Conservation (phyloP, 306 rosid genomes). For the Lotus japonicus region DNA sequence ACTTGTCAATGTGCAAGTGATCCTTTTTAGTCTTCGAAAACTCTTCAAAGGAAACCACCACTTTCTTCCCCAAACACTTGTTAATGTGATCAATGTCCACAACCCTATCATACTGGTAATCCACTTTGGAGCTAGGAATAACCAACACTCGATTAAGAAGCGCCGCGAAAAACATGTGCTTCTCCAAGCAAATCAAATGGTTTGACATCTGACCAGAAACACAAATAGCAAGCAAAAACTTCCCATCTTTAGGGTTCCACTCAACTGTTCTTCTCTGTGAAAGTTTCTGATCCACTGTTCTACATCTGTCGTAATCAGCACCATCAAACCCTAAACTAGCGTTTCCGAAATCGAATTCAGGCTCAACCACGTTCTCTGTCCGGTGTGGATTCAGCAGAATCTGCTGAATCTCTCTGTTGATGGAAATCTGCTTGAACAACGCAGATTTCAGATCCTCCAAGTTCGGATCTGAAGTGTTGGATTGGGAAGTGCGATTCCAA, state of each 20-base stretch:
- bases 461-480: neutral
- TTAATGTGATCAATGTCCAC: conserved; percentile 75
- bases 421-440: conserved; percentile 51
- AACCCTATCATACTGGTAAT: conserved; percentile 63
- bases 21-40: conserved; percentile 56
- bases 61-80: conserved; percentile 77
- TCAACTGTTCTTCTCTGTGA: conserved; percentile 56
- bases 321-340: conserved; percentile 26
- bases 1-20: conserved; percentile 62
- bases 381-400: conserved; percentile 56
- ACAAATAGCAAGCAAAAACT: conserved; percentile 72
- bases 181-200: conserved; percentile 92
- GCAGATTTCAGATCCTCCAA: conserved; percentile 50
- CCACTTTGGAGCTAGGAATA: conserved; percentile 79
- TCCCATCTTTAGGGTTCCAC: conserved; percentile 70
- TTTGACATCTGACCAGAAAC: conserved; percentile 94
- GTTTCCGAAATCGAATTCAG: conserved; percentile 10
- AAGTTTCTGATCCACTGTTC: conserved; percentile 58
- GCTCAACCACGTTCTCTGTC: conserved; percentile 29
- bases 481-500: conserved; percentile 47
- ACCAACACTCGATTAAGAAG: conserved; percentile 68
- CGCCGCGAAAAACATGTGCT: conserved; percentile 93
- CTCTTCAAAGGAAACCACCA: conserved; percentile 68
- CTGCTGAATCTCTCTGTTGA: conserved; percentile 69
- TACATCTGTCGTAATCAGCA: conserved; percentile 41